phyloP scores from a whole-genome alignment of 768 basidiomycete genomes.

The Megacollybia marginata region DNA sequence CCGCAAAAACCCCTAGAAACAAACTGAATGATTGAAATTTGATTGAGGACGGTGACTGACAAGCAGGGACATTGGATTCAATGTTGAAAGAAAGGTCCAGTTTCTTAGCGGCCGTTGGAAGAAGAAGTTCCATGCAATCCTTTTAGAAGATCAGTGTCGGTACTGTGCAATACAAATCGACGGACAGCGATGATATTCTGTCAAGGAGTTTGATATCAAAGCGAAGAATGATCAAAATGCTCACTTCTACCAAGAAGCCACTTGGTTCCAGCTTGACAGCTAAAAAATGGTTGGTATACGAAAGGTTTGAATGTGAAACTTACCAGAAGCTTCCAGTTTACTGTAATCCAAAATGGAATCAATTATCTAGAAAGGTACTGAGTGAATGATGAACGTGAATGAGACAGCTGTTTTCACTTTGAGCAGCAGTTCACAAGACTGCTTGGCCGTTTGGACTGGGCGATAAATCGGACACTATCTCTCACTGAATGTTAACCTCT shows the following conservation, averaged over 20 bases:
- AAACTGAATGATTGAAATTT: background rate
- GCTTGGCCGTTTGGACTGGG: slow-evolving; percentile 68
- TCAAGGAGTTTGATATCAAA: background rate
- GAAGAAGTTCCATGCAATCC: slow-evolving; percentile 73
- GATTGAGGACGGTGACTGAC: slow-evolving; percentile 24
- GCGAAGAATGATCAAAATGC: slow-evolving; percentile 1
- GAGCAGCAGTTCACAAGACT: slow-evolving; percentile 67
- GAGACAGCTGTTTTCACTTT: slow-evolving; percentile 33
- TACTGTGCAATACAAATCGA: background rate
- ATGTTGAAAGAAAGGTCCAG: slow-evolving; percentile 70
- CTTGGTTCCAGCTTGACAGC: slow-evolving; percentile 66
- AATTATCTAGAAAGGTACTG: slow-evolving; percentile 45
- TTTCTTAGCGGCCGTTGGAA: slow-evolving; percentile 71
- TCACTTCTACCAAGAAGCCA: slow-evolving; percentile 56
- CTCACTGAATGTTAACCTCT: background rate
- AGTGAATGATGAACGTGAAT: background rate
- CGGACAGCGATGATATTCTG: slow-evolving; percentile 62
- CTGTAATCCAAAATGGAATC: slow-evolving; percentile 76
- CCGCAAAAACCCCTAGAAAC: slow-evolving; percentile 55
- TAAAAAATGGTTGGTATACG: slow-evolving; percentile 16
- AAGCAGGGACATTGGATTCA: slow-evolving; percentile 56
- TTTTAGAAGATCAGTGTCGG: slow-evolving; percentile 11
- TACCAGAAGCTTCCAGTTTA: slow-evolving; percentile 71
- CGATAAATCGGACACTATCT: slow-evolving; percentile 3
- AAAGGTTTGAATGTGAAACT: background rate